Evolutionary conservation across 139 green algal genomes (phyloP).

Genomic region (Ulvella scutata): DNA sequence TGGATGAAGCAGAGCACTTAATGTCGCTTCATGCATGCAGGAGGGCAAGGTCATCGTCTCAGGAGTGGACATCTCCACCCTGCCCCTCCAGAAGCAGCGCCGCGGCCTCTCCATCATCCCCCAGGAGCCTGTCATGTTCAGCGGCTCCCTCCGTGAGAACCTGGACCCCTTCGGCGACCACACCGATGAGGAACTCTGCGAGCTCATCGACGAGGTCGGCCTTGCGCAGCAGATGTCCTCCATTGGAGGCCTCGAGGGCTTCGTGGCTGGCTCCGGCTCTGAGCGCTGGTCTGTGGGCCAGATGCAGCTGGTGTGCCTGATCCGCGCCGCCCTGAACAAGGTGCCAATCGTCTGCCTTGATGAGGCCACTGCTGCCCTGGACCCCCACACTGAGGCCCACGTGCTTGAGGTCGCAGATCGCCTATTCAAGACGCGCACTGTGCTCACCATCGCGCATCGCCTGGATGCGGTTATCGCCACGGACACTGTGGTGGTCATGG

Average conservation of each 20-base stretch:
- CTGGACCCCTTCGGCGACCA: slow-evolving; percentile 57
- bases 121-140: slow-evolving; percentile 62
- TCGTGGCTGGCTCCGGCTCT: slow-evolving; percentile 20
- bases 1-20: no score
- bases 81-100: slow-evolving; percentile 35
- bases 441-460: slow-evolving; percentile 50
- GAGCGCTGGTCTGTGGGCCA: slow-evolving; percentile 44
- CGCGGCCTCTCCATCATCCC: slow-evolving; percentile 49
- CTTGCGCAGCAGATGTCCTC: slow-evolving; percentile 18
- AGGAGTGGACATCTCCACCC: slow-evolving; percentile 39
- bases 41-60: slow-evolving; percentile 40
- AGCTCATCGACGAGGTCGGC: slow-evolving; percentile 28
- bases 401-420: slow-evolving; percentile 39
- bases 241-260: slow-evolving; percentile 46
- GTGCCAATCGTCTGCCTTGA: slow-evolving; percentile 49
- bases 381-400: slow-evolving; percentile 48
- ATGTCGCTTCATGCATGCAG: no score
- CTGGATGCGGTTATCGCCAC: slow-evolving; percentile 26
- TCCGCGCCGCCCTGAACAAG: slow-evolving; percentile 38
- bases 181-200: slow-evolving; percentile 12
- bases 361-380: slow-evolving; percentile 59
- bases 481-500: slow-evolving; percentile 35
- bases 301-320: slow-evolving; percentile 62
- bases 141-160: slow-evolving; percentile 60
- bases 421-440: slow-evolving; percentile 38